These are phyloP conservation scores for Alternaria atra DNA, from an alignment of 2,329 filamentous ascomycete genomes.

Conservation along the genomic window DNA sequence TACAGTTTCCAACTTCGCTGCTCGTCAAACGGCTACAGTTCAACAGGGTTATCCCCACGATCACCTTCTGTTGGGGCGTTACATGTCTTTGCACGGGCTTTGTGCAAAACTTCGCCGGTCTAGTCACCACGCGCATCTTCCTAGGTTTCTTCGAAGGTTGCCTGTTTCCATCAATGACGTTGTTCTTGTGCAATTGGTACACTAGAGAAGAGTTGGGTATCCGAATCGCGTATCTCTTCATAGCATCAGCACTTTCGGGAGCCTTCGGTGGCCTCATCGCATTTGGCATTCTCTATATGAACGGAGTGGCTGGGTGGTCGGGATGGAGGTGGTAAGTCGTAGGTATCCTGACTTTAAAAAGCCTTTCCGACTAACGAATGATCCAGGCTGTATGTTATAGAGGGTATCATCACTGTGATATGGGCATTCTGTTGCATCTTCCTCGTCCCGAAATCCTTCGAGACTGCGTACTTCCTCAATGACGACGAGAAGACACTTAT, in stretches of 20 bases:
- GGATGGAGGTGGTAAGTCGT: constrained; percentile 39
- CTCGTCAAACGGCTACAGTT: constrained; percentile 47
- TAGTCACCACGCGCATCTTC: constrained; percentile 33
- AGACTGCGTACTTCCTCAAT: constrained; percentile 47
- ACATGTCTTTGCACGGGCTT: constrained; percentile 41
- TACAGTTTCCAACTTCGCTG: constrained; percentile 45
- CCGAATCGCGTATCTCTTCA: constrained; percentile 42
- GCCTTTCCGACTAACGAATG: fast-evolving
- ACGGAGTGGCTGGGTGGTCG: constrained; percentile 33
- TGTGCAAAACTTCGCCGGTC: constrained; percentile 30
- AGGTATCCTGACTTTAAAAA: background rate
- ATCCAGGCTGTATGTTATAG: constrained; percentile 42
- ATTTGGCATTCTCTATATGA: constrained; percentile 42
- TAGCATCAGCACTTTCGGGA: constrained; percentile 37
- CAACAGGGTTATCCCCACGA: constrained; percentile 47
- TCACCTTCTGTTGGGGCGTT: constrained; percentile 65
- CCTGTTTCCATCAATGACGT: constrained; percentile 44
- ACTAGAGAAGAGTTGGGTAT: constrained; percentile 43
- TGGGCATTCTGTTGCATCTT: constrained; percentile 42
- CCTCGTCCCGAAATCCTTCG: constrained; percentile 43
- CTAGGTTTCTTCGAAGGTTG: constrained; percentile 46
- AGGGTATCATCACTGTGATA: constrained; percentile 42
- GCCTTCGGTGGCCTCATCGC: constrained; percentile 44
- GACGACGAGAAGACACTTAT: constrained; percentile 42
- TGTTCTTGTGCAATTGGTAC: constrained; percentile 45